phyloP scores from a whole-genome alignment of 331 rosid genomes.

The Spiraea crenata region DNA sequence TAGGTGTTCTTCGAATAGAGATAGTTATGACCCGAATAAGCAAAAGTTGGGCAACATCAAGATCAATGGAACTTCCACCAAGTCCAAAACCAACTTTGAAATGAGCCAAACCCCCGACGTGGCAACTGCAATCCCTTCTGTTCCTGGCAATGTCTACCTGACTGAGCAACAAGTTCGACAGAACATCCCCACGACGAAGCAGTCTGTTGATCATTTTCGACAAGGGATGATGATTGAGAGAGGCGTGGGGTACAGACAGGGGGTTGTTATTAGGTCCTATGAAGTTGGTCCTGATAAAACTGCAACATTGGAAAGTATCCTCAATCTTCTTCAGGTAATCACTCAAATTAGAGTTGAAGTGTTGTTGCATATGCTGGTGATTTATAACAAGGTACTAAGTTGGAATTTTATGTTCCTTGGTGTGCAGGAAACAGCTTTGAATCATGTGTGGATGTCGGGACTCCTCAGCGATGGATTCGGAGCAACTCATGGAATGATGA shows the following conservation, averaged over 20 bases:
- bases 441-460: conserved; percentile 98
- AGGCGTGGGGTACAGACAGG: conserved; percentile 81
- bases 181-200: conserved; percentile 82
- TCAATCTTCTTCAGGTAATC: conserved; percentile 77
- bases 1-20: conserved; percentile 49
- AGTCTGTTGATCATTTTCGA: conserved; percentile 63
- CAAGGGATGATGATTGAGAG: conserved; percentile 75
- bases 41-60: conserved; percentile 43
- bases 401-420: no score
- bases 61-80: conserved; percentile 38
- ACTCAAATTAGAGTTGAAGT: not conserved
- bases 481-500: conserved; percentile 92
- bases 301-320: conserved; percentile 80
- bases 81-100: conserved; percentile 35
- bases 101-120: conserved; percentile 35
- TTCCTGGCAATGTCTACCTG: conserved; percentile 35
- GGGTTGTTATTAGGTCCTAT: conserved; percentile 78
- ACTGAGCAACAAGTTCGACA: conserved; percentile 40
- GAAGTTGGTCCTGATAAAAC: conserved; percentile 97
- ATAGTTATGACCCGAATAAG: conserved; percentile 37
- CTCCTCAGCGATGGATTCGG: conserved; percentile 92
- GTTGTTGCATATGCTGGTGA: not conserved
- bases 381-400: no score
- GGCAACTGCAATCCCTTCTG: conserved; percentile 30
- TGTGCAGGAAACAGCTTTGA: conserved; percentile 83